A percentile compares a stretch with the other conserved stretches of the same genome.
These are phyloP conservation scores for Trichosporon faecale DNA, from an alignment of 1,284 basidiomycete genomes.

Conservation along the genomic window DNA sequence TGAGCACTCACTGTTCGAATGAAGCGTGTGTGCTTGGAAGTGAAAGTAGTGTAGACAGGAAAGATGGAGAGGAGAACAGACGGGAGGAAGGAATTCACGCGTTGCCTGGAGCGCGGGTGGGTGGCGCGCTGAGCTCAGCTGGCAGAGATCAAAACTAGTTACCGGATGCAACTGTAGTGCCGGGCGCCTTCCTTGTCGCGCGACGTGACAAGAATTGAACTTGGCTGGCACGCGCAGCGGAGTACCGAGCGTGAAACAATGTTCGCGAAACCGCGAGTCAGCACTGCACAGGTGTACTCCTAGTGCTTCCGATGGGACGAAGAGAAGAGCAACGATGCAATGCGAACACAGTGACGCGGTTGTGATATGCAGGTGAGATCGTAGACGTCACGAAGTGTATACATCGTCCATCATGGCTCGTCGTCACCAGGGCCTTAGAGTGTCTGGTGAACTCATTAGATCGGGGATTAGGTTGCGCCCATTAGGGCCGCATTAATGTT, in stretches of 20 bases:
- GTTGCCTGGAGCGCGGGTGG: not conserved
- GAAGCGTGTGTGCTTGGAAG: not conserved
- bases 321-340: not conserved
- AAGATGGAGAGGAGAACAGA: not conserved
- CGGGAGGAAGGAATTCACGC: not conserved
- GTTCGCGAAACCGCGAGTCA: not conserved
- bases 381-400: not conserved
- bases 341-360: not conserved
- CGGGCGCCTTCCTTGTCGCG: not conserved
- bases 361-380: not conserved
- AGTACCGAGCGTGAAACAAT: constrained; percentile 4
- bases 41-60: not conserved
- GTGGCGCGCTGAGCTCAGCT: not conserved
- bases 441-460: not conserved
- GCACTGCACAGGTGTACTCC: not conserved
- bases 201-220: not conserved
- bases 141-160: constrained; percentile 2
- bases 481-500: not conserved
- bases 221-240: not conserved
- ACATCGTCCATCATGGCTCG: not conserved
- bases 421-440: not conserved
- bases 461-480: not conserved
- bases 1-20: not conserved
- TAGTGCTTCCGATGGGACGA: not conserved
- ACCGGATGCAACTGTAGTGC: not conserved